These are phyloP conservation scores for Periglandula ipomoeae DNA, from an alignment of 2,329 filamentous ascomycete species.

Conservation along the genomic window DNA sequence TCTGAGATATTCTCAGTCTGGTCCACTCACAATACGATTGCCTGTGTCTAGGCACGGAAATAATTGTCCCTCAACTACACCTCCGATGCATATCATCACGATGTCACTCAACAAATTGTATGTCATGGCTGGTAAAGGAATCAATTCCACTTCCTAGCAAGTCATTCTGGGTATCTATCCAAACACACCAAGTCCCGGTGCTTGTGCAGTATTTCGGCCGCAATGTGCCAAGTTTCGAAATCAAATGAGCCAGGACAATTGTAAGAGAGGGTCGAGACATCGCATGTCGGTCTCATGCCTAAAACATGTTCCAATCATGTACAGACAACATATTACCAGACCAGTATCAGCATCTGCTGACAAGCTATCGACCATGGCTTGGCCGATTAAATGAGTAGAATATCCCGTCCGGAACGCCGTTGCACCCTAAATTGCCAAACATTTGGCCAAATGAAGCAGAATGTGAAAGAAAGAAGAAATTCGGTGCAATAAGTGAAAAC, in stretches of 20 bases:
- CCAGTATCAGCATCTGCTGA: background rate
- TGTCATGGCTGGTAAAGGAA: background rate
- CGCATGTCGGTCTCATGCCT: background rate
- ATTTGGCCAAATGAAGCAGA: background rate
- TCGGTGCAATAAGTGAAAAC: background rate
- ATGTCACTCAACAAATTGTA: background rate
- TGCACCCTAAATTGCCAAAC: background rate
- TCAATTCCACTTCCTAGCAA: background rate
- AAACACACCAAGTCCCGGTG: background rate
- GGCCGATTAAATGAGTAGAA: background rate
- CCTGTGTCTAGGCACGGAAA: too few relatives aligned
- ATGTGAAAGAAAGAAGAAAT: background rate
- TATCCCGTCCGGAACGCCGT: background rate
- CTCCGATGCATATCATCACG: background rate
- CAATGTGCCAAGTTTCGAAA: background rate
- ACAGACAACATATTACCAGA: background rate
- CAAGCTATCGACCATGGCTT: background rate
- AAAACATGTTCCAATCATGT: background rate
- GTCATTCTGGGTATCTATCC: conserved; percentile 8
- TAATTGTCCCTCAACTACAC: too few relatives aligned
- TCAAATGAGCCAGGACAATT: background rate
- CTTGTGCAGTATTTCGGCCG: background rate
- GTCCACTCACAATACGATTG: too few relatives aligned
- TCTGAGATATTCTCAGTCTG: too few relatives aligned
- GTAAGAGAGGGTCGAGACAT: background rate